Base-by-base conservation (phyloP, 140 eudicot species). In the Anethum foeniculum region DNA sequence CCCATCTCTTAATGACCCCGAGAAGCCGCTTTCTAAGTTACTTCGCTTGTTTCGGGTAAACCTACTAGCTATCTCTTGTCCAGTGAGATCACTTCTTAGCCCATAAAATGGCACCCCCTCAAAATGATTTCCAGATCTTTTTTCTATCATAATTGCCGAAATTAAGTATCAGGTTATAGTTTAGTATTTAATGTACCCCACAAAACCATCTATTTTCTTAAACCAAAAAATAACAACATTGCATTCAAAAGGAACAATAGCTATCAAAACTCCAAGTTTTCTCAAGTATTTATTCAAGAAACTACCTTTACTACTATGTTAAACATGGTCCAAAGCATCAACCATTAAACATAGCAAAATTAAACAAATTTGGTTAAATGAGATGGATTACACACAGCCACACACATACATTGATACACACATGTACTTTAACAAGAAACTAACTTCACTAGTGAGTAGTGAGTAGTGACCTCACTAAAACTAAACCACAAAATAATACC, bases 31-130 rank as follows among this genome's bases (percentile, higher is more conserved):
- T 81, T 94, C 98, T 0, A 92, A 88, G 88, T 86, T 89, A 32
- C 92, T 88, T 74, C 97, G 85, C 65, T 92, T 94, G 71, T 77
- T 76, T 13, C 94, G 93, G 0, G 87, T 74, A 30, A 92, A 86
- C 83, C 89, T 84, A 46, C 80, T 88, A 71, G 84, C 86, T 32
- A 84, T 85, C 74, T 89, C 91, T 48, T 88, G 85, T 39, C 91
- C 94, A 2, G 91, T 67, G 78, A 88, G 73, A 69, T 92, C 97
- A 48, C 88, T 85, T 85, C 87, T 88, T 51, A 88, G 88, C 58
- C 92, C 93, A 82, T 84, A 94, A 76, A 85, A 90, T 25, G 95
- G 94, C 47, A 92, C 91, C 76, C 97, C 97, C 77, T 94, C 97
- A 21, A 86, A 90, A 82, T 85, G 88, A 82, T 83, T 84, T 41